Conservation (phyloP, 164 flowering plant species). For the Litsea cubeba region DNA sequence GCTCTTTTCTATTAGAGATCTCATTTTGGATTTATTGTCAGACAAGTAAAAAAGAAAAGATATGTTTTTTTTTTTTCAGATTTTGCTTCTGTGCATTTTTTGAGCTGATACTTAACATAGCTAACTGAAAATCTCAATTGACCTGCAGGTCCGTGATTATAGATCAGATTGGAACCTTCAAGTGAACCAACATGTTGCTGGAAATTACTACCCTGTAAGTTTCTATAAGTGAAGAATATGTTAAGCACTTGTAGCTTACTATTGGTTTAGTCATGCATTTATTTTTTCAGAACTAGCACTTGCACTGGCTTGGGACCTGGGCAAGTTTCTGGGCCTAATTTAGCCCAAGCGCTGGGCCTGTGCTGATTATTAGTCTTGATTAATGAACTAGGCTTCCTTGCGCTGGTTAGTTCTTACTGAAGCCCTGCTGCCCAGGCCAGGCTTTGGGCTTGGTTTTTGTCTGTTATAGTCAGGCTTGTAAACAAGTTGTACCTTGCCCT, state of each 20-base stretch:
- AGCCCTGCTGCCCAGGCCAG: neutral
- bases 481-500: no score
- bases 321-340: neutral
- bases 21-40: neutral
- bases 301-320: neutral
- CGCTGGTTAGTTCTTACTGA: neutral
- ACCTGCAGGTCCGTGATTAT: conserved; percentile 75
- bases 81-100: neutral
- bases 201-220: conserved; percentile 95
- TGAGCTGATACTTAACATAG: neutral
- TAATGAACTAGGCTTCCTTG: neutral
- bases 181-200: conserved; percentile 84
- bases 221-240: neutral
- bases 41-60: neutral
- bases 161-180: conserved; percentile 83
- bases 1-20: neutral
- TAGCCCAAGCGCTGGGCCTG: neutral
- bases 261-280: neutral
- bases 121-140: neutral
- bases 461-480: no score
- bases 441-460: no score
- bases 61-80: no score
- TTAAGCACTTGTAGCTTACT: neutral
- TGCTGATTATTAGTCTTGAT: neutral
- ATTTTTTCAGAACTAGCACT: no score